Evolutionary conservation across 108 stramenopile species (phyloP).

Genomic region (Skeletonema costatum): DNA sequence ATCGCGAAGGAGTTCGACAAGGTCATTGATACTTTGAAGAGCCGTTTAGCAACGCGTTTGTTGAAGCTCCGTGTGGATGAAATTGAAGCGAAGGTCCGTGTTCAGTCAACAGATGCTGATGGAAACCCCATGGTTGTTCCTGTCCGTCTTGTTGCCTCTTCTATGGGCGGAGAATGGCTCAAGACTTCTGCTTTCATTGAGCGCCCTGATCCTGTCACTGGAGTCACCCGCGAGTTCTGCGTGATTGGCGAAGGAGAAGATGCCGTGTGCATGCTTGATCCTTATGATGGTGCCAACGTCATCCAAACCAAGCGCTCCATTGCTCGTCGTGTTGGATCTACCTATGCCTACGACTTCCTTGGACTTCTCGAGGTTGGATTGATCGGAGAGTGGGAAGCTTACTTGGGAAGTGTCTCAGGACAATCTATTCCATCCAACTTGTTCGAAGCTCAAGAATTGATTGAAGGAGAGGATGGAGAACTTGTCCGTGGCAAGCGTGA

Average conservation of each 20-base stretch:
- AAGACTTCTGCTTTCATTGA: conserved; percentile 92
- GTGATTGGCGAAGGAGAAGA: conserved; percentile 70
- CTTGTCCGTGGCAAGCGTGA: conserved; percentile 74
- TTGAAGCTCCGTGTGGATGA: conserved; percentile 96
- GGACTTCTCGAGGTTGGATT: conserved; percentile 94
- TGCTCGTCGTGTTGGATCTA: conserved; percentile 96
- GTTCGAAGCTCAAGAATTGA: conserved; percentile 79
- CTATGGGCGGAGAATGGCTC: conserved; percentile 95
- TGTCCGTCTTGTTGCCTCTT: conserved; percentile 94
- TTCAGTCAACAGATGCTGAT: conserved; percentile 58
- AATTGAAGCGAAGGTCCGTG: conserved; percentile 95
- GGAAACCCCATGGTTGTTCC: conserved; percentile 72
- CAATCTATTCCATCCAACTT: conserved; percentile 63
- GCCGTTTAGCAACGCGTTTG: conserved; percentile 84
- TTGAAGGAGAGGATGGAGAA: conserved; percentile 77
- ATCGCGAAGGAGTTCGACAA: conserved; percentile 67
- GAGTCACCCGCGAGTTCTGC: conserved; percentile 91
- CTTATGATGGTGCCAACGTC: conserved; percentile 87
- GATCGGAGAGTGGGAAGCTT: conserved; percentile 78
- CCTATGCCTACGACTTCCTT: conserved; percentile 98
- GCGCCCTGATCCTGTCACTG: conserved; percentile 91
- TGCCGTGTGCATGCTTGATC: conserved; percentile 88
- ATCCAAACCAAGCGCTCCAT: conserved; percentile 95
- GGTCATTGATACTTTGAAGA: conserved; percentile 80
- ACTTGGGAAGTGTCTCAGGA: conserved; percentile 58